phyloP scores from a whole-genome alignment of 2,329 filamentous ascomycete species.

The Aspergillus sp. region DNA sequence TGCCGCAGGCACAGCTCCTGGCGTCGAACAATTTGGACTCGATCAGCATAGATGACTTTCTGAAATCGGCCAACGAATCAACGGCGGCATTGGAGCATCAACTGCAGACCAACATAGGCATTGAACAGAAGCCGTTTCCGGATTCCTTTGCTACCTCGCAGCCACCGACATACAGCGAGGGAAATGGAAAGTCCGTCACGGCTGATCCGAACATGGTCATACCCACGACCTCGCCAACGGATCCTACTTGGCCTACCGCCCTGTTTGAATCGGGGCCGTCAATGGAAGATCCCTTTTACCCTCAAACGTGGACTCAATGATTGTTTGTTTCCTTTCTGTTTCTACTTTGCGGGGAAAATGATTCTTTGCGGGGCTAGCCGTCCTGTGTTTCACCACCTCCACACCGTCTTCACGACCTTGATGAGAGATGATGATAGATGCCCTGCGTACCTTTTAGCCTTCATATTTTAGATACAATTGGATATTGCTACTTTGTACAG shows the following conservation, averaged over 20 bases:
- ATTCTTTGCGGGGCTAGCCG: slow-evolving; percentile 6
- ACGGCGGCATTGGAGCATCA: slow-evolving; percentile 35
- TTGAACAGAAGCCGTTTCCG: slow-evolving; percentile 28
- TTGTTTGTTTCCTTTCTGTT: neutral
- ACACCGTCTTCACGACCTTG: slow-evolving; percentile 39
- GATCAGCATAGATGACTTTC: slow-evolving; percentile 39
- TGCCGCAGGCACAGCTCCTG: slow-evolving; percentile 36
- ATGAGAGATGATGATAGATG: slow-evolving; percentile 42
- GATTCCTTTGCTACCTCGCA: slow-evolving; percentile 24
- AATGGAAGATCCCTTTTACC: slow-evolving; percentile 27
- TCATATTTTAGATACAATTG: neutral
- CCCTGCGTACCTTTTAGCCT: slow-evolving; percentile 29
- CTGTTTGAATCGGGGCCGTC: slow-evolving; percentile 27
- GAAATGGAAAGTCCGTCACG: neutral
- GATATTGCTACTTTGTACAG: too few species aligned
- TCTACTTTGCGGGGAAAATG: neutral
- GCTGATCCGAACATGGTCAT: neutral
- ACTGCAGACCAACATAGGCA: slow-evolving; percentile 31
- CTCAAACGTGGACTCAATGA: slow-evolving; percentile 26
- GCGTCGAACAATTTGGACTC: slow-evolving; percentile 35
- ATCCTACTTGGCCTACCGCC: slow-evolving; percentile 27
- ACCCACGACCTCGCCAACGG: slow-evolving; percentile 19
- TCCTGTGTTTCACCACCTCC: slow-evolving; percentile 31
- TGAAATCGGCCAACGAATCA: slow-evolving; percentile 36
- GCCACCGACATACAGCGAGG: slow-evolving; percentile 2